Base-by-base conservation (phyloP, 2,329 filamentous ascomycete genomes). In the Fusarium keratoplasticum region DNA sequence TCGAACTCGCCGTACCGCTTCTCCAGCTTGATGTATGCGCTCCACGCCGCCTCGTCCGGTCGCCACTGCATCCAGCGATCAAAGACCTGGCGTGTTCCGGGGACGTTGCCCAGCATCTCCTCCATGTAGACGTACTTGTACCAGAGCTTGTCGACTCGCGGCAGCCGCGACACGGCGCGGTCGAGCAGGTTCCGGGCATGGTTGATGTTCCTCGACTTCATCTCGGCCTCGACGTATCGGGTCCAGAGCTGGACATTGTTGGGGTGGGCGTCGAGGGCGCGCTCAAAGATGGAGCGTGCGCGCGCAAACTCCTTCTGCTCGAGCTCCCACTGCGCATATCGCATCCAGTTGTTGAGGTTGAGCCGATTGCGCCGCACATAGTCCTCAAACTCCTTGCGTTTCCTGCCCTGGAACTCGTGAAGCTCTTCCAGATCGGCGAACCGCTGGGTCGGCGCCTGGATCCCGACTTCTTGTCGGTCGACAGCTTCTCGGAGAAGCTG, bases 91-190 rank as follows among this genome's bases (percentile, higher is more conserved):
- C 96, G 88, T 4, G 95, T 97, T 38, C 96, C 96, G 4, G 95
- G 91, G 58, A 99, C 92, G 79, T 99, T 98, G 8, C 95, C 95
- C 64, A 99, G 89, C 84, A 96, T 98, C 88, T 99, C 96, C 86
- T 98, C 96, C 93, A 98, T 97, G 82, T 97, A 98, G 29, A 97
- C 95, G 86, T 98, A 99, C 83, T 98, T 98, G 87, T 98, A 99
- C 96, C 96, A 99, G 36, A 99, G 86, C 87, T 98, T 98, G 82
- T 98, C 95, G 44, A 98, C 90, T 66, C 96, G 89, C 6, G 96
- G 96, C 42, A 98, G 86, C 65, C 97, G 94, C 1, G 95, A 95
- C 62, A 98, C 94, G n/a, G 96, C 95, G 64, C 96, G 92, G 82
- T 99, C 96, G 61, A 99, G 90, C 61, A 99, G 84, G 81, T 99